Percentiles rank a stretch among this genome's conserved stretches.
Evolutionary conservation across 2,329 filamentous ascomycete genomes (phyloP).

Genomic region (Gnomoniopsis sp.): DNA sequence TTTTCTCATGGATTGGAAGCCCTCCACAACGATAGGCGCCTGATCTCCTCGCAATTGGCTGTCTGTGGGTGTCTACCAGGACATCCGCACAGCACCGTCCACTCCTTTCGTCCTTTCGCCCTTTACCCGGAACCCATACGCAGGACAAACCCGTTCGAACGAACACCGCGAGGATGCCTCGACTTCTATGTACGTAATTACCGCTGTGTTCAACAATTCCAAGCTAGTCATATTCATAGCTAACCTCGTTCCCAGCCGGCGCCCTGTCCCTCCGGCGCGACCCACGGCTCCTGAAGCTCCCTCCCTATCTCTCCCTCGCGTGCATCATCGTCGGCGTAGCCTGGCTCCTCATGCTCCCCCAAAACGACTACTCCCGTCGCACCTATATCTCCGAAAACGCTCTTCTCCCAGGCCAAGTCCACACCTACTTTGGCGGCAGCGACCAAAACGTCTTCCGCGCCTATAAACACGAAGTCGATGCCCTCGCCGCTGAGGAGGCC

Average conservation of each 20-base stretch:
- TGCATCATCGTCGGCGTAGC: slow-evolving; percentile 81
- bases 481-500: slow-evolving; percentile 41
- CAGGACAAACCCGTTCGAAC: background rate
- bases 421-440: slow-evolving; percentile 95
- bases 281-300: slow-evolving; percentile 76
- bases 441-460: slow-evolving; percentile 93
- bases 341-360: slow-evolving; percentile 86
- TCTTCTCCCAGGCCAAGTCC: slow-evolving; percentile 89
- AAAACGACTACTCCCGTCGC: slow-evolving; percentile 83
- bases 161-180: slow-evolving; percentile 41
- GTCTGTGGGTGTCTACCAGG: slow-evolving; percentile 3
- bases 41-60: background rate
- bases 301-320: slow-evolving; percentile 81
- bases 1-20: slow-evolving; percentile 3
- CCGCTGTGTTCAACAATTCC: background rate
- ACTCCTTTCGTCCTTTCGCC: background rate
- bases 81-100: slow-evolving; percentile 9
- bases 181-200: slow-evolving; percentile 46
- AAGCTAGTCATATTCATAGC: background rate
- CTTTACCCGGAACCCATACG: background rate
- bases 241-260: slow-evolving; percentile 40
- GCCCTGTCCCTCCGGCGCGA: slow-evolving; percentile 72
- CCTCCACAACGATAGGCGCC: background rate
- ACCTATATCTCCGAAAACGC: slow-evolving; percentile 99
- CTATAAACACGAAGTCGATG: slow-evolving; percentile 79